phyloP scores from a whole-genome alignment of 345 rosid genomes.

The Physaria fendleri region DNA sequence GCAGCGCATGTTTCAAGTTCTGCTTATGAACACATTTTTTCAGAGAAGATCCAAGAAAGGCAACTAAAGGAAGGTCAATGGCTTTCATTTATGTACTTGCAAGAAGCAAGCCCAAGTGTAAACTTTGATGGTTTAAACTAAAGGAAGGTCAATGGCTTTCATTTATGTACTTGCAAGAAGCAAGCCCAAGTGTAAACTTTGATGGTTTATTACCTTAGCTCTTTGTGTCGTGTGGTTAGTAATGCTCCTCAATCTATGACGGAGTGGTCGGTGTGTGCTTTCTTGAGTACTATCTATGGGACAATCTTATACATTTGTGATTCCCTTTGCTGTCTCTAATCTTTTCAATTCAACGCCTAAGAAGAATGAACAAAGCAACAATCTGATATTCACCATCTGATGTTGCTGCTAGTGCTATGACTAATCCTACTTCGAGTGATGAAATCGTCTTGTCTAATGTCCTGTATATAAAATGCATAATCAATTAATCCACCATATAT shows the following conservation, averaged over 20 bases:
- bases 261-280: conserved; percentile 13
- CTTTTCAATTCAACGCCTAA: no score
- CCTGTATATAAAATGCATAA: no score
- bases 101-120: conserved; percentile 5
- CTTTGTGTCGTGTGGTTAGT: conserved; percentile 17
- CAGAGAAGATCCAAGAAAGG: background rate
- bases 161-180: conserved; percentile 6
- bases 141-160: conserved; percentile 4
- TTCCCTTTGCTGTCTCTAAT: no score
- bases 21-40: background rate
- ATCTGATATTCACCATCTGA: no score
- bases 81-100: conserved; percentile 4
- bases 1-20: background rate
- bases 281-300: conserved; percentile 11
- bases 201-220: conserved; percentile 9
- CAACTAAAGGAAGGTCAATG: conserved; percentile 1
- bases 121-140: conserved; percentile 5
- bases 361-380: no score
- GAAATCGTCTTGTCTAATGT: no score
- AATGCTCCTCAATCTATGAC: conserved; percentile 5
- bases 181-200: conserved; percentile 6
- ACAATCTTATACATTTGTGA: background rate
- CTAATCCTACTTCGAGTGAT: no score
- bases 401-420: no score
- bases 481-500: no score